Conservation (phyloP, 2,329 filamentous ascomycete genomes). For the Sporothrix pseudoabietina region DNA sequence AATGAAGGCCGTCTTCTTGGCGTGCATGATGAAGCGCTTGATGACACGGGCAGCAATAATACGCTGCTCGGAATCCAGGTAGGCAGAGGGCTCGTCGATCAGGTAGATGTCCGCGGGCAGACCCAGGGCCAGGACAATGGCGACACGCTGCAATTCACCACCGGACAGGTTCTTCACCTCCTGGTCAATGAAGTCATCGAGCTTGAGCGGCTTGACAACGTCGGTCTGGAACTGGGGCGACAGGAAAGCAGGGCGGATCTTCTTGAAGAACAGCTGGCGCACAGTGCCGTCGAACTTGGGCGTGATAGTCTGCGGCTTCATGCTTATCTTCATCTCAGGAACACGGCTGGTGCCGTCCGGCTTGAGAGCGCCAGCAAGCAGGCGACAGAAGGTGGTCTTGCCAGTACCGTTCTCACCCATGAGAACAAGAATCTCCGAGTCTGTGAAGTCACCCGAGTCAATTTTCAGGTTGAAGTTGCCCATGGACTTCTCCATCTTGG, state of each 20-base stretch:
- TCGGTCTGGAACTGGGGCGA: constrained; percentile 99
- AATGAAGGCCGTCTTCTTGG: constrained; percentile 98
- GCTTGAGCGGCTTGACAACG: constrained; percentile 98
- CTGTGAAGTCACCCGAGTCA: constrained; percentile 84
- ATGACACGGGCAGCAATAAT: constrained; percentile 96
- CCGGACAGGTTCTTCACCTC: constrained; percentile 98
- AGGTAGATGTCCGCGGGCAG: constrained; percentile 97
- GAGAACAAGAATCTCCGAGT: constrained; percentile 99
- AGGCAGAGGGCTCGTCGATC: constrained; percentile 96
- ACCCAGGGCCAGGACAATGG: constrained; percentile 94
- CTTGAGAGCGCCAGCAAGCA: constrained; percentile 90
- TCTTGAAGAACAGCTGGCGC: constrained; percentile 98
- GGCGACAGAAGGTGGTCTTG: constrained; percentile 95
- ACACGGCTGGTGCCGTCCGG: constrained; percentile 78
- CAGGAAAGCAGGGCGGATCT: constrained; percentile 95
- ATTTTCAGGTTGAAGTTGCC: constrained; percentile 75
- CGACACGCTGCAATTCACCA: constrained; percentile 98
- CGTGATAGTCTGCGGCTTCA: constrained; percentile 97
- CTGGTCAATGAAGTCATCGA: constrained; percentile 99
- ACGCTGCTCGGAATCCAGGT: constrained; percentile 98
- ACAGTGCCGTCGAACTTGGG: constrained; percentile 98
- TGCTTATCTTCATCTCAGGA: constrained; percentile 83
- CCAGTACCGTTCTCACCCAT: constrained; percentile 99
- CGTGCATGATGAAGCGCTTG: constrained; percentile 99
- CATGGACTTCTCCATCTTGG: constrained; percentile 88